Evolutionary conservation across 192 early-diverging fungal species (phyloP), one percentile per base, ranked within the genome.

Genomic region (Dispira simplex): DNA sequence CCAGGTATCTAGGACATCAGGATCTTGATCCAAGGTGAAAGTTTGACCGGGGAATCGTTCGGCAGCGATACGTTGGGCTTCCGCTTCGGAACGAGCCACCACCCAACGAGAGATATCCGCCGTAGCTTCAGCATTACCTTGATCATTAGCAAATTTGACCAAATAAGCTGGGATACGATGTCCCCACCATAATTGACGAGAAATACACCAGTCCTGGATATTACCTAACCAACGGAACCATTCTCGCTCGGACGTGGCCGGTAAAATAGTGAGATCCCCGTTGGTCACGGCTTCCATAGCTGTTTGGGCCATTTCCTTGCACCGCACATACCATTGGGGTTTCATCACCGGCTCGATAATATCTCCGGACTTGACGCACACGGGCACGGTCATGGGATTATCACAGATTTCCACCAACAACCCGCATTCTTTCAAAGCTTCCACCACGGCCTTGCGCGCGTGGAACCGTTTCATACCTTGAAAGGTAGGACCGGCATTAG

Each of bases 141-240:
- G 1, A 65, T 77, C 75, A n/a, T 82, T 84, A 44, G 79, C 80
- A 52, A 97, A 79, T n/a, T 76, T 76, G 68, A 97, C 84, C 72
- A 90, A 93, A 78, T 97, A 99, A 5, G 91, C 93, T 25, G 97
- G 97, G 23, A 96, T 78, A 66, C 90, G 86, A 67, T 97, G 93
- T 63, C 97, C 97, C 97, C 97, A 99, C 97, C 97, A 99, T 54
- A 99, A 81, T 75, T 99, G 97, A 64, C 97, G 88, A 12, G 93
- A 97, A 47, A 98, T 87, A 67, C 96, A 99, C 97, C 97, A 99
- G 73, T 97, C 94, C 67, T 94, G 89, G 70, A 93, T 92, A 77
- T 90, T 89, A 48, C 81, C 86, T 67, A 99, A 79, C 97, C 94
- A 97, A 64, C 83, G 78, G 86, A 90, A 99, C 90, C 89, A 99